Base-by-base conservation (phyloP, 1,284 basidiomycete species). In the Mycena citricolor region DNA sequence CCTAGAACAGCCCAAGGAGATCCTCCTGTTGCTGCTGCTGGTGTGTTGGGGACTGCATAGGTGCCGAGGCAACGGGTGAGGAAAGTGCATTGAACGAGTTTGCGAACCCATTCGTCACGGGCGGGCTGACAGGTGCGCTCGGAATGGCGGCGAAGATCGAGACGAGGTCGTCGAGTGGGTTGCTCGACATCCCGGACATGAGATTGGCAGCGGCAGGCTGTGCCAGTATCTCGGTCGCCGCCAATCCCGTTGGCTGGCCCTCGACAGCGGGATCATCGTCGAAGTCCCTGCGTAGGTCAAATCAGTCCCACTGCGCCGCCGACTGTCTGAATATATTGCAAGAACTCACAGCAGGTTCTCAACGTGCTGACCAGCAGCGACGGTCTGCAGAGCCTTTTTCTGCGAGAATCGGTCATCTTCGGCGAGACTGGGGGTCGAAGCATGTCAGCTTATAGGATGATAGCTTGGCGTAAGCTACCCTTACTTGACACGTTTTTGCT, bases 141-240 rank as follows among this genome's bases (percentile, higher is more conserved):
- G 40, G 26, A 36, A 42, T 34, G 14, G 38, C 44, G 12, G 61
- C 61, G 64, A 94, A 94, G 54, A 94, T 86, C 12, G 89, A 91
- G 22, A 93, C 90, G 8, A 94, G 74, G 62, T 92, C 91, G 66
- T 95, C 93, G 32, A 95, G 73, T 2, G 93, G 93, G 62, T 95
- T 95, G 48, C 73, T 76, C 26, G 83, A 88, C 26, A 79, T 82
- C n/a, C 81, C 84, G 8, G 81, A 73, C 16, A 86, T 66, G 29
- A 87, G 69, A 52, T 74, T 86, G 6, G 77, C 78, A 4, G 85
- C 83, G n/a, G 84, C 83, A 8, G 86, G 78, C 33, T 81, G 73
- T 28, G 82, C 70, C n/a, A 85, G 63, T 19, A 83, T 77, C 39
- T 84, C 74, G 0, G 86, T 87, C 5, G 87, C 85, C 8, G 85